Conservation (phyloP, 495 filamentous ascomycete genomes). For the Aspergillus diversus region DNA sequence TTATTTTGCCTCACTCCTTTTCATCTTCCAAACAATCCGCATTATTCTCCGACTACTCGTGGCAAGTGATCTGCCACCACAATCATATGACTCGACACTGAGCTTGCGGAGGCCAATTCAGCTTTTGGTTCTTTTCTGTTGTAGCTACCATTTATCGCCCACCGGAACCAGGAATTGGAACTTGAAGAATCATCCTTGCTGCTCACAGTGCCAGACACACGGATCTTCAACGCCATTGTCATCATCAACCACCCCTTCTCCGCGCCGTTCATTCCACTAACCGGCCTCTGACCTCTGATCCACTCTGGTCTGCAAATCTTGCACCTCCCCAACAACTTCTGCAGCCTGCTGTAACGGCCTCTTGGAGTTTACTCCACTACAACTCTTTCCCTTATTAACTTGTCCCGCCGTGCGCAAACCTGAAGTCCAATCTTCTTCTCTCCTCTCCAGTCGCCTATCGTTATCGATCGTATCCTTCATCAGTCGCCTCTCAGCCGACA, state of each 20-base stretch:
- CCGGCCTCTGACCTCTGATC: not conserved
- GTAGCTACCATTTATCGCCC: too few species aligned
- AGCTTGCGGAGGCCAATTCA: too few species aligned
- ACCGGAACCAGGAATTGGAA: too few species aligned
- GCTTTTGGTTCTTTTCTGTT: too few species aligned
- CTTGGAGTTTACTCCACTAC: not conserved
- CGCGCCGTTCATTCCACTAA: conserved; percentile 4
- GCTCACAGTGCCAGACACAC: not conserved
- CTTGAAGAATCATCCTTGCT: too few species aligned
- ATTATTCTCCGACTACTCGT: not conserved
- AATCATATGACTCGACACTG: not conserved
- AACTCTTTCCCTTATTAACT: not conserved
- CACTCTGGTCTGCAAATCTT: conserved; percentile 2
- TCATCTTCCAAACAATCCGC: not conserved
- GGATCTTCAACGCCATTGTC: not conserved
- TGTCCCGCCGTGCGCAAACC: too few species aligned
- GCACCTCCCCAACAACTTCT: not conserved
- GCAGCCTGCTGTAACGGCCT: not conserved
- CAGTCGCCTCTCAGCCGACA: too few species aligned
- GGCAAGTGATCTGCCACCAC: not conserved
- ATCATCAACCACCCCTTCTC: conserved; percentile 1
- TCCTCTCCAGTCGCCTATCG: not conserved
- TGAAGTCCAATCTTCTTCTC: not conserved
- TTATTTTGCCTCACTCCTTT: not conserved
- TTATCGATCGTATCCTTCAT: too few species aligned